Conservation (phyloP, 352 stramenopile genomes). For the Pythium plurisporium region DNA sequence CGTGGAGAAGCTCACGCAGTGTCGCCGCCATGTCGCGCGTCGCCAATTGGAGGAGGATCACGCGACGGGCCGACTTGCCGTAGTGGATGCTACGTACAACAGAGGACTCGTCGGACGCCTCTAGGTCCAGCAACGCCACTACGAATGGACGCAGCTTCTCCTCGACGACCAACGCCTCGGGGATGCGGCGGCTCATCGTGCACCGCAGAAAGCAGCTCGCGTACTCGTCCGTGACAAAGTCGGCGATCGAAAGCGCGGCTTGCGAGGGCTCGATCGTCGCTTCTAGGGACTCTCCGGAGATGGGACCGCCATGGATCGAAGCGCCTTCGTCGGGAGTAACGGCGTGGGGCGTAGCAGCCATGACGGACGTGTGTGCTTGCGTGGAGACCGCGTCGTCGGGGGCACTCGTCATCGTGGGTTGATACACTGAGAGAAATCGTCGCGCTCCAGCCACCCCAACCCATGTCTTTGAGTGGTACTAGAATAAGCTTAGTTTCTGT, state of each 20-base stretch:
- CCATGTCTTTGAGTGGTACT: too few relatives aligned
- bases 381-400: not conserved
- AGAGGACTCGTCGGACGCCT: not conserved
- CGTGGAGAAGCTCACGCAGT: slow-evolving; percentile 48
- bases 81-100: slow-evolving; percentile 52
- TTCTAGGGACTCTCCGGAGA: not conserved
- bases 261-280: not conserved
- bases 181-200: slow-evolving; percentile 70
- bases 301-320: not conserved
- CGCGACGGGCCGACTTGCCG: slow-evolving; percentile 43
- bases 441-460: slow-evolving; percentile 2
- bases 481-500: too few relatives aligned
- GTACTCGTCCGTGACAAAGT: slow-evolving; percentile 49
- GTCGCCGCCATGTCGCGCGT: slow-evolving; percentile 17
- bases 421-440: not conserved
- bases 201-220: slow-evolving; percentile 58
- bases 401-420: slow-evolving; percentile 1
- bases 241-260: slow-evolving; percentile 19
- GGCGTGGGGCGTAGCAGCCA: too few relatives aligned
- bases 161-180: slow-evolving; percentile 43
- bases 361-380: too few relatives aligned
- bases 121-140: slow-evolving; percentile 21
- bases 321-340: too few relatives aligned
- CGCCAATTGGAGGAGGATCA: slow-evolving; percentile 46
- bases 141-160: slow-evolving; percentile 50